Base-by-base conservation (phyloP, 805 yeast genomes). In the Kazachstania martiniae region DNA sequence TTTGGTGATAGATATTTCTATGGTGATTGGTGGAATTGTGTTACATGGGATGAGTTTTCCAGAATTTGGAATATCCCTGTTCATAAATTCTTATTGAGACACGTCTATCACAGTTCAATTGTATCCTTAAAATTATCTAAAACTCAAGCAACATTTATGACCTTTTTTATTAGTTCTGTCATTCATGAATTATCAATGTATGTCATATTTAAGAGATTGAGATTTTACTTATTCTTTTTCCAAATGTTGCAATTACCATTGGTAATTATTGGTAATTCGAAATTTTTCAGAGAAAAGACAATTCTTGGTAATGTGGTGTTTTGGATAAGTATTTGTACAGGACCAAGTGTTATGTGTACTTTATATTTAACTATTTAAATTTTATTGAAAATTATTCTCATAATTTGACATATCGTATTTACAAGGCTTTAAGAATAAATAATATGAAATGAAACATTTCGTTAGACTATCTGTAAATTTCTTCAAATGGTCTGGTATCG, bases 21-120 rank as follows among this genome's bases (percentile, higher is more conserved):
- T 51, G 89, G 94, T 3, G 82, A 85, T 27, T 91, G 98, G 98
- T 91, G 99, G 99, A 84, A 87, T 45, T 82, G 91, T 40, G 74
- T 79, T 14, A 78, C 84, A 28, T 91, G 96, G 95, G 84, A 81
- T 37, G 87, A 87, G 52, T 91, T 82, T 54, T 79, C 95, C 9
- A 68, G 96, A 42, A 75, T 81, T 41, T 91, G 99, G 98, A 91
- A 91, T 53, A 70, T 72, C 8, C 95, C 97, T 0, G 97, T 91
- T 15, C 95, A 91, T 55, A 71, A 74, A 47, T 91, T 91, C 44
- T 61, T 91, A 37, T 62, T 87, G 28, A 70, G 97, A 42, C 99
- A 91, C 52, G 97, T 91, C 3, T 91, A 91, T 56, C 95, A 87
- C 52, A 77, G 93, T 19, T 74, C 91, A 7, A 82, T 89, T 34